Evolutionary conservation across 2,329 filamentous ascomycete genomes (phyloP).

Genomic region (Aspergillus uvarum): DNA sequence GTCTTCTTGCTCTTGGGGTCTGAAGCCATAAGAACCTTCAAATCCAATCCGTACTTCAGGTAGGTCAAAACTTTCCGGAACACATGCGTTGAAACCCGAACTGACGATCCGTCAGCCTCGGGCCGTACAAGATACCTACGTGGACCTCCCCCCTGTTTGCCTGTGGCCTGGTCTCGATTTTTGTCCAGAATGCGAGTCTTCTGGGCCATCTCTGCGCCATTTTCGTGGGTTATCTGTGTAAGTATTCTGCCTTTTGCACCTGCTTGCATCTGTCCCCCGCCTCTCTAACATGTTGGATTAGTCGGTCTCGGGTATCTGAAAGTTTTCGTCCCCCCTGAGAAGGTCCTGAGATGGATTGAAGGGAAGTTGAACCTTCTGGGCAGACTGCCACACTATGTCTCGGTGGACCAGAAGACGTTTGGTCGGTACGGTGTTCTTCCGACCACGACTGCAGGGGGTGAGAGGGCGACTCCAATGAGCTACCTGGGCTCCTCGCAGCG

Average conservation of each 20-base stretch:
- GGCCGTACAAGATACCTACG: slow-evolving; percentile 74
- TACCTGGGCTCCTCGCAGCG: slow-evolving; percentile 65
- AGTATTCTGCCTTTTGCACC: slow-evolving; percentile 34
- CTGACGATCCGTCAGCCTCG: slow-evolving; percentile 46
- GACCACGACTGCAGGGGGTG: slow-evolving; percentile 41
- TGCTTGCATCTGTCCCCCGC: background rate
- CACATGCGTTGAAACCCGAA: background rate
- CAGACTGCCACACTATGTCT: slow-evolving; percentile 85
- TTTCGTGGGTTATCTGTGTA: slow-evolving; percentile 82
- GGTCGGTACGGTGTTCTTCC: slow-evolving; percentile 89
- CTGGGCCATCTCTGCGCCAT: slow-evolving; percentile 84
- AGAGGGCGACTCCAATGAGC: slow-evolving; percentile 52
- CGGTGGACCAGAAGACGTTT: slow-evolving; percentile 93
- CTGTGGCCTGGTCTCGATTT: slow-evolving; percentile 69
- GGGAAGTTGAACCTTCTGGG: slow-evolving; percentile 81
- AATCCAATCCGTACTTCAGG: slow-evolving; percentile 74
- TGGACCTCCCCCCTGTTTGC: slow-evolving; percentile 86
- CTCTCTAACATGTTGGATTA: slow-evolving; percentile 36
- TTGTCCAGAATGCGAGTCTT: slow-evolving; percentile 79
- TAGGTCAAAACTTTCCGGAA: slow-evolving; percentile 30
- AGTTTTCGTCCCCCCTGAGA: slow-evolving; percentile 85
- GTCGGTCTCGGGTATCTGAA: slow-evolving; percentile 86
- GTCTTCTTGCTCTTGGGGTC: slow-evolving; percentile 82
- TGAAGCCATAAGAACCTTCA: slow-evolving; percentile 83
- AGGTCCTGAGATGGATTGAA: slow-evolving; percentile 83